Evolutionary conservation across 116 monocot species (phyloP).

Genomic region (Thalassia testudinum): DNA sequence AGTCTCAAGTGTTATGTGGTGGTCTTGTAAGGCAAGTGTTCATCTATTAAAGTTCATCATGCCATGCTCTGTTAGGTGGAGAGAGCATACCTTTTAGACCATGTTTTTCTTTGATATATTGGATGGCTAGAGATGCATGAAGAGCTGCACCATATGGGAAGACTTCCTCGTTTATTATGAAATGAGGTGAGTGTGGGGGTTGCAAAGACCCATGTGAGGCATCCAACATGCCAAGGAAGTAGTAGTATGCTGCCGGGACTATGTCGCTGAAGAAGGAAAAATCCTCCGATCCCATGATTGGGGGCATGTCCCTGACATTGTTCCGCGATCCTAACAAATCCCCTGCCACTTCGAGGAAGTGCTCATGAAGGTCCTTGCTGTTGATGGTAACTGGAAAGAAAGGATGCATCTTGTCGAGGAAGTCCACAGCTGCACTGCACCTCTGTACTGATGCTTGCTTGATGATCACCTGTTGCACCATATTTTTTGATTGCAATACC

Average conservation of each 20-base stretch:
- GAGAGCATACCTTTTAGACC: not conserved
- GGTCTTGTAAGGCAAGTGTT: no score
- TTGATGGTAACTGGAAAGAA: no score
- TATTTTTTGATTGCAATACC: no score
- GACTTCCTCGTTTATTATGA: slow-evolving; percentile 45
- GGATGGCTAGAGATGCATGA: slow-evolving; percentile 54
- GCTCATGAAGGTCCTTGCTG: slow-evolving; percentile 33
- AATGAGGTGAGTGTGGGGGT: slow-evolving; percentile 48
- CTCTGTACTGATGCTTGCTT: slow-evolving; percentile 79
- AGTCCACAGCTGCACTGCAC: no score
- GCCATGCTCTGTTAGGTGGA: not conserved
- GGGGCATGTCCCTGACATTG: slow-evolving; percentile 27
- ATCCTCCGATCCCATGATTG: slow-evolving; percentile 37
- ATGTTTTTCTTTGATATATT: slow-evolving; percentile 21
- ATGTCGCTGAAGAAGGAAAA: slow-evolving; percentile 21
- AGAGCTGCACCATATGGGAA: slow-evolving; percentile 69
- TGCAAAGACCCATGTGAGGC: slow-evolving; percentile 9
- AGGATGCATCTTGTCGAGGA: no score
- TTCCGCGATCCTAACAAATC: slow-evolving; percentile 35
- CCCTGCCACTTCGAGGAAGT: slow-evolving; percentile 47
- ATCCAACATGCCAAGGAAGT: slow-evolving; percentile 65
- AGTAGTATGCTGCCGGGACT: slow-evolving; percentile 43
- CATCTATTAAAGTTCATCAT: slow-evolving; percentile 68
- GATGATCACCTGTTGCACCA: slow-evolving; percentile 78
- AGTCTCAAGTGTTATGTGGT: no score